Conservation (phyloP, 495 filamentous ascomycete species). For the Trichodelitschia bisporula region DNA sequence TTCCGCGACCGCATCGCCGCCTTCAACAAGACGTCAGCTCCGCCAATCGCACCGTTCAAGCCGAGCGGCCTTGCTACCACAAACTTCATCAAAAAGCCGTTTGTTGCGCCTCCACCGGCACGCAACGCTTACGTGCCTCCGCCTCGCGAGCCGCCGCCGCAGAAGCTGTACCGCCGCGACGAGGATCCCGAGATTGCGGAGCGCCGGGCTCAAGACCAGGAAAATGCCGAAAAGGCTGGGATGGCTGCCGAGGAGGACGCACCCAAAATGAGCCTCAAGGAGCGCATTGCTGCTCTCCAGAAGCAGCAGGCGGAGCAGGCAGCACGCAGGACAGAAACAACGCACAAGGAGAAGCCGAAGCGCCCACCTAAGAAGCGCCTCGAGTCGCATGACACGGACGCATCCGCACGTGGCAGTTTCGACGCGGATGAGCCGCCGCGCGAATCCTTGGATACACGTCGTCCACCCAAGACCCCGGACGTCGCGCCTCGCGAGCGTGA, state of each 20-base stretch:
- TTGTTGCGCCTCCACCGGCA: constrained; percentile 84
- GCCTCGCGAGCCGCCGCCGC: constrained; percentile 34
- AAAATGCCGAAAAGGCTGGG: constrained; percentile 33
- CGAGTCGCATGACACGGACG: constrained; percentile 22
- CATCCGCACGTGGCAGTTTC: constrained; percentile 5
- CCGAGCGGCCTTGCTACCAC: constrained; percentile 35
- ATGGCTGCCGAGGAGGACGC: constrained; percentile 39
- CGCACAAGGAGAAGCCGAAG: constrained; percentile 71
- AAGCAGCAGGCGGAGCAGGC: constrained; percentile 82
- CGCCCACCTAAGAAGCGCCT: constrained; percentile 51
- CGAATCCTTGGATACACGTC: constrained; percentile 15
- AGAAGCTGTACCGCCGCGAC: constrained; percentile 63
- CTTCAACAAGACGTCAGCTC: constrained; percentile 74
- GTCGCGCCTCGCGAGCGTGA: constrained; percentile 22
- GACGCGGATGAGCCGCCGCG: constrained; percentile 4
- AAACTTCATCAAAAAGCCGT: constrained; percentile 91
- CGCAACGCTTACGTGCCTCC: constrained; percentile 76
- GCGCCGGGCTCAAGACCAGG: constrained; percentile 24
- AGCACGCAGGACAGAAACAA: constrained; percentile 49
- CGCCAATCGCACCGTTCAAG: constrained; percentile 73
- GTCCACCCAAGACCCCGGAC: constrained; percentile 28
- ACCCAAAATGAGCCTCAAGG: constrained; percentile 80
- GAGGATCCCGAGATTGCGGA: constrained; percentile 69
- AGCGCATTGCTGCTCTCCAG: constrained; percentile 78
- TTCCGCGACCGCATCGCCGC: constrained; percentile 91